These are phyloP conservation scores for Nematocida sp. DNA, from an alignment of 371 early-diverging fungal genomes.

Conservation along the genomic window DNA sequence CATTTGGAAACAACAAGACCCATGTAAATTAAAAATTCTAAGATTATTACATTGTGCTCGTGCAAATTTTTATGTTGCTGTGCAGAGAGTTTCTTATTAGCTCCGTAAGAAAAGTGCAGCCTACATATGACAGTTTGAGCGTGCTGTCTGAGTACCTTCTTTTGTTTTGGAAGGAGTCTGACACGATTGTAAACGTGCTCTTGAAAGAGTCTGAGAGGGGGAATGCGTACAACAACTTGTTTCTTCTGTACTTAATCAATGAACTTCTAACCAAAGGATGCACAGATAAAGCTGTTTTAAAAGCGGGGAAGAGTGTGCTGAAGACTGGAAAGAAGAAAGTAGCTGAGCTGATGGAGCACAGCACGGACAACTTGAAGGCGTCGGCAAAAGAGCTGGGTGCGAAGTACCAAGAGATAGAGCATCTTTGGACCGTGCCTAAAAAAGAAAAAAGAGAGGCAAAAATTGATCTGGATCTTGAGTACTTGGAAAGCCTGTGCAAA, in stretches of 20 bases:
- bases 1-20: slow-evolving; percentile 33
- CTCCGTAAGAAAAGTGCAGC: slow-evolving; percentile 21
- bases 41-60: background rate
- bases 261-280: background rate
- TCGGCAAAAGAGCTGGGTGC: background rate
- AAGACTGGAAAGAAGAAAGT: slow-evolving; percentile 17
- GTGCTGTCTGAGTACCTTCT: slow-evolving; percentile 28
- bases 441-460: background rate
- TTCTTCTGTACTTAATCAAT: slow-evolving; percentile 38
- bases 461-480: slow-evolving; percentile 25
- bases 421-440: background rate
- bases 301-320: slow-evolving; percentile 3
- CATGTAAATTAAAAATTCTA: slow-evolving; percentile 39
- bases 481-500: slow-evolving; percentile 37
- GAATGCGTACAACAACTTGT: slow-evolving; percentile 33
- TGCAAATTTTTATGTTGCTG: slow-evolving; percentile 18
- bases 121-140: slow-evolving; percentile 39
- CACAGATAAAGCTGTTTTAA: background rate
- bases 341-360: background rate
- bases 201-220: slow-evolving; percentile 1
- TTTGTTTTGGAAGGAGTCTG: background rate
- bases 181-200: background rate
- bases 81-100: slow-evolving; percentile 34
- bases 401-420: slow-evolving; percentile 37
- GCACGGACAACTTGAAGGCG: slow-evolving; percentile 5